phyloP scores from a whole-genome alignment of 352 stramenopile species.

The Pythium chondricola region DNA sequence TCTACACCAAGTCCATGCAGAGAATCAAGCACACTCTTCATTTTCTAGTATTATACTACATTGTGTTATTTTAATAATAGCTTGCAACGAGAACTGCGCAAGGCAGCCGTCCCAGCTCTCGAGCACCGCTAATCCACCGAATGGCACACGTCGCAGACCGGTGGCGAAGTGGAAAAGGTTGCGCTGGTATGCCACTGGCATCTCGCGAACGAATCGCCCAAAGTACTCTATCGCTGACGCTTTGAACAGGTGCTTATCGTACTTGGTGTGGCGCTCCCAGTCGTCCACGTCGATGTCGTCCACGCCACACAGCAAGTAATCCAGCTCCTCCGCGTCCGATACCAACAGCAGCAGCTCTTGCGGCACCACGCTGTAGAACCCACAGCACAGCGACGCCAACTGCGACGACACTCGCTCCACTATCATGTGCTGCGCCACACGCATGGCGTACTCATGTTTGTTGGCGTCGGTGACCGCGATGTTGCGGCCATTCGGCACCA shows the following conservation, averaged over 20 bases:
- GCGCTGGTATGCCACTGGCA: slow-evolving; percentile 11
- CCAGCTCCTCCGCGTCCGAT: slow-evolving; percentile 91
- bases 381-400: slow-evolving; percentile 63
- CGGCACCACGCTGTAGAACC: slow-evolving; percentile 90
- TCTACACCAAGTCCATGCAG: too few species aligned
- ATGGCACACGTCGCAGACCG: slow-evolving; percentile 21
- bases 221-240: slow-evolving; percentile 5
- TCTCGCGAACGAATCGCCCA: slow-evolving; percentile 47
- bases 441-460: slow-evolving; percentile 89
- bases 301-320: slow-evolving; percentile 88
- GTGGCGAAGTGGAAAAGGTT: slow-evolving; percentile 33
- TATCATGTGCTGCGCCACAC: slow-evolving; percentile 82
- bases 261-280: slow-evolving; percentile 75
- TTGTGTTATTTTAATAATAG: too few species aligned
- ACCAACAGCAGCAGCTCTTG: slow-evolving; percentile 82
- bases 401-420: slow-evolving; percentile 72
- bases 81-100: slow-evolving; percentile 18
- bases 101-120: slow-evolving; percentile 20
- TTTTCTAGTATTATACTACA: too few species aligned
- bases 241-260: slow-evolving; percentile 3
- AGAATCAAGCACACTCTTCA: too few species aligned
- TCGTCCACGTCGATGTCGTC: slow-evolving; percentile 87
- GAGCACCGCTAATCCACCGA: slow-evolving; percentile 17
- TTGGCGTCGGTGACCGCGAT: slow-evolving; percentile 92
- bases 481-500: slow-evolving; percentile 38